These are phyloP conservation scores for Colletotrichum simmondsii DNA, from an alignment of 2,329 filamentous ascomycete genomes.

Conservation along the genomic window DNA sequence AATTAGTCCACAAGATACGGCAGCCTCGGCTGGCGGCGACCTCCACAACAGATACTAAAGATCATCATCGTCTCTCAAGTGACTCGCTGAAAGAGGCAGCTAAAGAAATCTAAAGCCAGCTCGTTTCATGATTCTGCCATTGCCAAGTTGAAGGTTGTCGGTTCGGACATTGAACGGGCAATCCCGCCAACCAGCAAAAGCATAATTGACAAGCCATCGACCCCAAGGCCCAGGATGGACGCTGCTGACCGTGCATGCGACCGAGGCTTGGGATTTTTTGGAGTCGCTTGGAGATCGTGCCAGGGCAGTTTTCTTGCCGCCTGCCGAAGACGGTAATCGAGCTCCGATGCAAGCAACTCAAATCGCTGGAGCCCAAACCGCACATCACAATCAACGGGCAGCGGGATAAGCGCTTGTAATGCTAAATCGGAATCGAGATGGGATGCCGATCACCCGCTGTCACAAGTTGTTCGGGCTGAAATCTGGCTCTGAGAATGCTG, in stretches of 20 bases:
- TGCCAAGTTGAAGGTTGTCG: not conserved
- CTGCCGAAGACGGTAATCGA: conserved; percentile 28
- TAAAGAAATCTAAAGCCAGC: not conserved
- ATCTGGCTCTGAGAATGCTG: not conserved
- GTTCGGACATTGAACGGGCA: not conserved
- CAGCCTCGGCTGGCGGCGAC: not conserved
- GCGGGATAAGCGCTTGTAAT: not conserved
- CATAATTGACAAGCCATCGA: not conserved
- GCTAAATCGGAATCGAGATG: not conserved
- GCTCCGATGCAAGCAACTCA: conserved; percentile 14
- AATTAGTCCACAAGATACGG: not conserved
- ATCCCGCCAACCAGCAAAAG: conserved; percentile 5
- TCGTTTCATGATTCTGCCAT: not conserved
- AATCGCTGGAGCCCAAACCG: not conserved
- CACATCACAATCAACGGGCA: not conserved
- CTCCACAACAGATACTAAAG: not conserved
- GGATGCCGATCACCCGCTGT: not conserved
- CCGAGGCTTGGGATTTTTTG: not conserved
- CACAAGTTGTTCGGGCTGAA: not conserved
- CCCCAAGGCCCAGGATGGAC: not conserved
- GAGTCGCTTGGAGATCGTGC: not conserved
- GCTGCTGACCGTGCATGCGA: not conserved
- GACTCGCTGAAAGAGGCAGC: not conserved
- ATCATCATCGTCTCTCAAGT: too few relatives aligned
- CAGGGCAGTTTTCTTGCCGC: not conserved